These are phyloP conservation scores for Nepenthes mirabilis DNA, from an alignment of 148 eudicot genomes.

Conservation along the genomic window DNA sequence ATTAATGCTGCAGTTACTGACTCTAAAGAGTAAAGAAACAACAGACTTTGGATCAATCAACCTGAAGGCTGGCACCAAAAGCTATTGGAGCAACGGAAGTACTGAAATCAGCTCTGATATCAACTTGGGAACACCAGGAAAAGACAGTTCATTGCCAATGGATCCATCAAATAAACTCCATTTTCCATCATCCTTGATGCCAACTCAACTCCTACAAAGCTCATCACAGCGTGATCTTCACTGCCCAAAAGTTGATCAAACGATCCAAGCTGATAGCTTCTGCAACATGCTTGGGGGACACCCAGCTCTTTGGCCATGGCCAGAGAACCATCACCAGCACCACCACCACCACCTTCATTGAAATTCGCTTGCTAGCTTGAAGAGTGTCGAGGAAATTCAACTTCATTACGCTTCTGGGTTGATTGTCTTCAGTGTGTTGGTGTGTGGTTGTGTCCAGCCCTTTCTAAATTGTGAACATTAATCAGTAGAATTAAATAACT, in stretches of 20 bases:
- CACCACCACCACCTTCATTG: conserved; percentile 20
- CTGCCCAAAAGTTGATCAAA: conserved; percentile 18
- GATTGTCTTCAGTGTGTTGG: too few species aligned
- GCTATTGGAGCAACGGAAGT: conserved; percentile 60
- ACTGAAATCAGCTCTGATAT: conserved; percentile 51
- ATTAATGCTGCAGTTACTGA: conserved; percentile 31
- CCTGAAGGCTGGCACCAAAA: conserved; percentile 46
- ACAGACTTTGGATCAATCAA: conserved; percentile 37
- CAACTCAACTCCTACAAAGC: conserved; percentile 12
- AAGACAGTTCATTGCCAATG: conserved; percentile 4
- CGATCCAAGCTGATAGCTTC: conserved; percentile 16
- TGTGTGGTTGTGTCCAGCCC: too few species aligned
- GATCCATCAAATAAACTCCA: conserved; percentile 12
- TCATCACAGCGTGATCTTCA: conserved; percentile 21
- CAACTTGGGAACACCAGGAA: conserved; percentile 25
- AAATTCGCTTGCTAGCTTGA: background rate
- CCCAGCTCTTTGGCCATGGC: conserved; percentile 31
- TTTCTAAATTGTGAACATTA: too few species aligned
- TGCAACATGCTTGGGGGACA: conserved; percentile 13
- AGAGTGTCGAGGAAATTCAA: too few species aligned
- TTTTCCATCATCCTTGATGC: conserved; percentile 17
- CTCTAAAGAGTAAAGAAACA: conserved; percentile 33
- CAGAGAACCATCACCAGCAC: conserved; percentile 18
- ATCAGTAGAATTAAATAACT: too few species aligned
- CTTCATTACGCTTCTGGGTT: too few species aligned